These are phyloP conservation scores for Leptographium radiaticola DNA, from an alignment of 2,329 filamentous ascomycete genomes.

Conservation along the genomic window DNA sequence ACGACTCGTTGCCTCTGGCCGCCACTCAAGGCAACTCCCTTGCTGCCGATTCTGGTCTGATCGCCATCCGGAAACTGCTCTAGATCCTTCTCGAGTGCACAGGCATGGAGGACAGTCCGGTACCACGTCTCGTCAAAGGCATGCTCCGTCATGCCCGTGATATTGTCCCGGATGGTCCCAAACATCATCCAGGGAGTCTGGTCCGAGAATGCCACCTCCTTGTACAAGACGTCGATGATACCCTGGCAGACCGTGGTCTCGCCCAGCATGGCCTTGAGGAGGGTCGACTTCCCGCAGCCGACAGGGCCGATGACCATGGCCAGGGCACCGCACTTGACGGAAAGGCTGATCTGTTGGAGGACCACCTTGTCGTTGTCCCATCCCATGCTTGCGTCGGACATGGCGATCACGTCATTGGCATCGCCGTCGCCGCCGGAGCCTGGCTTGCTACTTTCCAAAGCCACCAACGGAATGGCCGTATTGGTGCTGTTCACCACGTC, in stretches of 20 bases:
- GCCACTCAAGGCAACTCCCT: slow-evolving; percentile 15
- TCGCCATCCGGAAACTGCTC: slow-evolving; percentile 14
- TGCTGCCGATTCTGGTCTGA: slow-evolving; percentile 12
- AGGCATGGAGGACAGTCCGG: slow-evolving; percentile 14
- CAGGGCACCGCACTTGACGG: slow-evolving; percentile 5
- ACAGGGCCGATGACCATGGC: slow-evolving; percentile 26
- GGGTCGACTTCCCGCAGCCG: slow-evolving; percentile 27
- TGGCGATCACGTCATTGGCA: not conserved
- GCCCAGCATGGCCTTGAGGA: slow-evolving; percentile 24
- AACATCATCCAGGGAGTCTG: slow-evolving; percentile 30
- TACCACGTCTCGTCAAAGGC: slow-evolving; percentile 17
- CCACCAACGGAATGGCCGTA: not conserved
- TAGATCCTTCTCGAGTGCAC: slow-evolving; percentile 14
- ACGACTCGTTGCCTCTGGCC: slow-evolving; percentile 17
- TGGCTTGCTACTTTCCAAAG: not conserved
- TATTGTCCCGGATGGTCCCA: slow-evolving; percentile 22
- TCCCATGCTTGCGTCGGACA: not conserved
- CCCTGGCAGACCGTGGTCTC: slow-evolving; percentile 16
- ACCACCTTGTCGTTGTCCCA: not conserved
- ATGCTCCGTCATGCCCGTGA: slow-evolving; percentile 17
- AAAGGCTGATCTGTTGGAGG: not conserved
- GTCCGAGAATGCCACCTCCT: not conserved
- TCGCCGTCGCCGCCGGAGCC: not conserved
- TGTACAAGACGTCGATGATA: slow-evolving; percentile 23
- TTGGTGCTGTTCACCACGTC: not conserved